These are phyloP conservation scores for Letharia lupina DNA, from an alignment of 495 filamentous ascomycete genomes.

Conservation along the genomic window DNA sequence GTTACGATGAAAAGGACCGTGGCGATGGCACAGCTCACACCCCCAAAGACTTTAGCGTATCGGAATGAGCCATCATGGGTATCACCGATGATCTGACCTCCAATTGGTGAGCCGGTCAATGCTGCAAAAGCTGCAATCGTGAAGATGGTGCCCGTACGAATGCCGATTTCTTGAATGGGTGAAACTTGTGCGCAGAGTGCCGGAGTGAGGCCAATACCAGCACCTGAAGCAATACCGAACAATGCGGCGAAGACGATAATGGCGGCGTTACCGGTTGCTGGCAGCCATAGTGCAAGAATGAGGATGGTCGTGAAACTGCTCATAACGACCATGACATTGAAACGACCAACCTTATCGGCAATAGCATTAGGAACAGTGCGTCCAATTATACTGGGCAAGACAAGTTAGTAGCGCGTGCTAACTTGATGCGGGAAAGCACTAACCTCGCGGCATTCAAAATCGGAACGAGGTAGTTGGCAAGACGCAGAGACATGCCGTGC, in stretches of 20 bases:
- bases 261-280: slow-evolving; percentile 20
- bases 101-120: slow-evolving; percentile 58
- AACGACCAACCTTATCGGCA: slow-evolving; percentile 31
- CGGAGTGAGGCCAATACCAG: slow-evolving; percentile 29
- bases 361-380: slow-evolving; percentile 29
- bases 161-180: slow-evolving; percentile 23
- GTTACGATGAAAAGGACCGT: slow-evolving; percentile 8
- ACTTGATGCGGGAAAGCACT: not conserved
- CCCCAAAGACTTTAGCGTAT: slow-evolving; percentile 7
- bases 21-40: slow-evolving; percentile 15
- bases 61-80: slow-evolving; percentile 1
- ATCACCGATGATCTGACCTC: slow-evolving; percentile 35
- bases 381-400: slow-evolving; percentile 23
- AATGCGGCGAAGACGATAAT: slow-evolving; percentile 29
- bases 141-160: slow-evolving; percentile 22
- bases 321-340: slow-evolving; percentile 30
- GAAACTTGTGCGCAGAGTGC: slow-evolving; percentile 30
- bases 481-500: slow-evolving; percentile 31
- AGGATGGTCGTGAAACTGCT: slow-evolving; percentile 24
- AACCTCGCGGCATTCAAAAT: slow-evolving; percentile 43
- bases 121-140: slow-evolving; percentile 38
- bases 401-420: not conserved
- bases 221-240: slow-evolving; percentile 33
- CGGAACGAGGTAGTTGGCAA: slow-evolving; percentile 39
- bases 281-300: slow-evolving; percentile 33